phyloP scores from a whole-genome alignment of 192 early-diverging fungal species.

The Entophlyctis luteolus region DNA sequence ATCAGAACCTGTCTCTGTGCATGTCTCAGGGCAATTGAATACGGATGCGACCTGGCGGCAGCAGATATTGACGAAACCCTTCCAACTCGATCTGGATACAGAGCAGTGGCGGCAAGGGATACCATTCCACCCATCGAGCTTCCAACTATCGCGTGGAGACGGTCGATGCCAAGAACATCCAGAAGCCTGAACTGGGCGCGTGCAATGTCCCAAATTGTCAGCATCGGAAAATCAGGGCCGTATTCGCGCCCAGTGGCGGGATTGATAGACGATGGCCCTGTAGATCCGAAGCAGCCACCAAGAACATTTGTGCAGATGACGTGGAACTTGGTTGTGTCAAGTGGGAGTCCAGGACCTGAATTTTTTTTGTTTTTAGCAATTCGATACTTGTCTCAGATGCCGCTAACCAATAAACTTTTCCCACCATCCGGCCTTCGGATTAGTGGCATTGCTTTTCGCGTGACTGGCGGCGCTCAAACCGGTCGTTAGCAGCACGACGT shows the following conservation, averaged over 20 bases:
- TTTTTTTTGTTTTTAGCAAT: not conserved
- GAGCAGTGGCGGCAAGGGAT: conserved; percentile 76
- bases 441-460: conserved; percentile 79
- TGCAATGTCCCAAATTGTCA: conserved; percentile 90
- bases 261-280: conserved; percentile 81
- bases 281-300: conserved; percentile 95
- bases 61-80: conserved; percentile 82
- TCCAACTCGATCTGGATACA: conserved; percentile 79
- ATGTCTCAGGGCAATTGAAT: conserved; percentile 89
- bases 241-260: conserved; percentile 64
- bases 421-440: conserved; percentile 89
- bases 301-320: conserved; percentile 95
- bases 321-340: conserved; percentile 92
- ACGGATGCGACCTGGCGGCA: conserved; percentile 93
- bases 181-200: conserved; percentile 83
- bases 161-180: conserved; percentile 71
- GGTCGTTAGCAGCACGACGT: conserved; percentile 92
- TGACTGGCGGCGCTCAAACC: conserved; percentile 88
- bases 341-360: conserved; percentile 71
- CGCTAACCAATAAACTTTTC: conserved; percentile 80
- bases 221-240: conserved; percentile 51
- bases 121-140: conserved; percentile 94
- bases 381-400: not conserved
- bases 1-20: conserved; percentile 91
- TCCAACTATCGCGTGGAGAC: conserved; percentile 85